Conservation (phyloP, 768 basidiomycete species). For the Mycena rebaudengoi region DNA sequence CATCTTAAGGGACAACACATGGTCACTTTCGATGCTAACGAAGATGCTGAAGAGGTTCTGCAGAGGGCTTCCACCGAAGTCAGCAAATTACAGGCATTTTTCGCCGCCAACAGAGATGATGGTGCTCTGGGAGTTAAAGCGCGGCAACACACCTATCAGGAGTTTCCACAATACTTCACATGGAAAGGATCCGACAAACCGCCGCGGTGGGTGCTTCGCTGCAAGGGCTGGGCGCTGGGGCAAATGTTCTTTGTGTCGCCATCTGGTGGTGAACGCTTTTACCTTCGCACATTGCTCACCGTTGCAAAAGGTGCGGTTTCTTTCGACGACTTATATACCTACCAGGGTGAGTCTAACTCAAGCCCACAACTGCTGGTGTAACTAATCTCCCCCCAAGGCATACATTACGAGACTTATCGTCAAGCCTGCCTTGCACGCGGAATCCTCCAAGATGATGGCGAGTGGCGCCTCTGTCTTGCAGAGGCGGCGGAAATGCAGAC, state of each 20-base stretch:
- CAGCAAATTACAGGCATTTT: too few relatives aligned
- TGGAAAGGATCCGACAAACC: constrained; percentile 31
- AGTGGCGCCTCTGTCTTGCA: constrained; percentile 46
- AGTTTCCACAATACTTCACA: constrained; percentile 38
- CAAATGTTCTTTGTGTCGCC: constrained; percentile 48
- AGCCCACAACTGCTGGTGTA: neutral
- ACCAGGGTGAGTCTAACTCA: neutral
- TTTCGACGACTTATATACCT: constrained; percentile 12
- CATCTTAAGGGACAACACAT: too few relatives aligned
- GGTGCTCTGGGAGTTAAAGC: too few relatives aligned
- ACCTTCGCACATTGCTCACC: constrained; percentile 43
- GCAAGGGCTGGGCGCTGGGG: constrained; percentile 45
- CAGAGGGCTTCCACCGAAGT: too few relatives aligned
- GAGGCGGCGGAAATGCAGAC: constrained; percentile 46
- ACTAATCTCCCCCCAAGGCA: constrained; percentile 5
- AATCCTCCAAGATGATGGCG: constrained; percentile 48
- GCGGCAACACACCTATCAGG: too few relatives aligned
- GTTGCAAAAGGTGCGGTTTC: constrained; percentile 37
- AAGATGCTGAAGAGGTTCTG: too few relatives aligned
- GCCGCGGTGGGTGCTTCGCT: constrained; percentile 37
- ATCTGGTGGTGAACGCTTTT: constrained; percentile 36
- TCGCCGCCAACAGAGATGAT: too few relatives aligned
- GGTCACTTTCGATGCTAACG: too few relatives aligned
- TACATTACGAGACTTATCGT: constrained; percentile 19
- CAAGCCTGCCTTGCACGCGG: constrained; percentile 41